Conservation (phyloP, 805 yeast genomes). For the Groenewaldozyma salmanticensis region DNA sequence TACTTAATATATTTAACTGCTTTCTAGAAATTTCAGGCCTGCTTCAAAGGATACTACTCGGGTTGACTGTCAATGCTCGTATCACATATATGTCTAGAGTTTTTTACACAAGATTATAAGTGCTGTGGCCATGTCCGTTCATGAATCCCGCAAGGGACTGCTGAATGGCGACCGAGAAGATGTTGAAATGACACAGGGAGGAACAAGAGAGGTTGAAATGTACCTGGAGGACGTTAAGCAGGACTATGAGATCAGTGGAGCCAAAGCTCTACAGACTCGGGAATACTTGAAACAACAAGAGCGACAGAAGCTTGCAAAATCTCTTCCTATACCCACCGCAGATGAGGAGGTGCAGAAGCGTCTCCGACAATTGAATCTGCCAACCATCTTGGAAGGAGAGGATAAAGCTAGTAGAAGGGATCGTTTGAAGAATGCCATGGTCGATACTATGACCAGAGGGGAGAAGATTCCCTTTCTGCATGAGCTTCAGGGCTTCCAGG, state of each 20-base stretch:
- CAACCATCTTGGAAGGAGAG: slow-evolving; percentile 50
- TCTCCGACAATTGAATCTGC: slow-evolving; percentile 45
- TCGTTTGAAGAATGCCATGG: slow-evolving; percentile 41
- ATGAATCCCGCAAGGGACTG: no score
- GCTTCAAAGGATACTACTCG: no score
- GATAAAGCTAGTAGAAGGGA: slow-evolving; percentile 50
- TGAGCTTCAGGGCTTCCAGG: slow-evolving; percentile 8
- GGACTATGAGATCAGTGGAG: slow-evolving; percentile 4
- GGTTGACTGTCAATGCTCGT: no score
- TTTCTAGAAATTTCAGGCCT: no score
- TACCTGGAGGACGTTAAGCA: neutral
- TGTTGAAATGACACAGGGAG: slow-evolving; percentile 1
- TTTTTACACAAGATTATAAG: no score
- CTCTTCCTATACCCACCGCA: slow-evolving; percentile 44
- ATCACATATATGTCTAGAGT: no score
- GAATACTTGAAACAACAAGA: slow-evolving; percentile 11
- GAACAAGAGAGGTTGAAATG: neutral
- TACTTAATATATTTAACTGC: no score
- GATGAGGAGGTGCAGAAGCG: slow-evolving; percentile 51
- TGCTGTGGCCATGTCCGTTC: no score
- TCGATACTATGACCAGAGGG: slow-evolving; percentile 19
- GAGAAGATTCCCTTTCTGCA: slow-evolving; percentile 14
- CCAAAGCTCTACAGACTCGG: slow-evolving; percentile 5
- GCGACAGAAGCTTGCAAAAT: slow-evolving; percentile 5
- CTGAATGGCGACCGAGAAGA: neutral